These are phyloP conservation scores for Sporothrix luriei DNA, from an alignment of 2,329 filamentous ascomycete species.

Conservation along the genomic window DNA sequence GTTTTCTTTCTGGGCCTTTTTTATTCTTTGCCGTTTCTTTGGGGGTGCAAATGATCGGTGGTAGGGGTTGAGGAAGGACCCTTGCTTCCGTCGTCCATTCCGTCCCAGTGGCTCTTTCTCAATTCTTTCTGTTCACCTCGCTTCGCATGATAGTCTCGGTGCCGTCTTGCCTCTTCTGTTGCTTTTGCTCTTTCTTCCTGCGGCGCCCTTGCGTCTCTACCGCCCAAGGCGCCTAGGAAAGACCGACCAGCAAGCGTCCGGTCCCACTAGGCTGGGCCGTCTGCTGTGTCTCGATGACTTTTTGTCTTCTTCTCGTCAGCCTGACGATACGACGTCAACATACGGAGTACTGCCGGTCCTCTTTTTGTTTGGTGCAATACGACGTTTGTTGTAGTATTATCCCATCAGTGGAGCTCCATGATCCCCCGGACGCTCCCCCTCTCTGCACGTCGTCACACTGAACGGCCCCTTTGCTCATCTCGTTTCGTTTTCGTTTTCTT, in stretches of 20 bases:
- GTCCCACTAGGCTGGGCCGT: neutral
- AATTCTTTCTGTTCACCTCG: neutral
- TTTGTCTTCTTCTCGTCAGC: neutral
- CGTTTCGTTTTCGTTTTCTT: constrained; percentile 27
- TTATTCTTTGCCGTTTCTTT: neutral
- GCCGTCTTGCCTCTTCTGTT: neutral
- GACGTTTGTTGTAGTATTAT: constrained; percentile 8
- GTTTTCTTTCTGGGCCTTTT: neutral
- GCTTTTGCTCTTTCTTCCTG: neutral
- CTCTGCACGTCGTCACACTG: constrained; percentile 27
- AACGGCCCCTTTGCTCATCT: constrained; percentile 31
- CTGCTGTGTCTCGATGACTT: neutral
- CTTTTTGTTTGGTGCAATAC: constrained; percentile 13
- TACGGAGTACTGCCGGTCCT: neutral
- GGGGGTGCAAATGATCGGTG: constrained; percentile 13
- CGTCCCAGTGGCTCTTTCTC: neutral
- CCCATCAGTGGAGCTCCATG: neutral
- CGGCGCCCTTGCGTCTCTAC: neutral
- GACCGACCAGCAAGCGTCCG: neutral
- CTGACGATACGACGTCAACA: too few species aligned
- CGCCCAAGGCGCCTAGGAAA: too few species aligned
- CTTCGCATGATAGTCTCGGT: constrained; percentile 28
- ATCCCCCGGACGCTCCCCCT: too few species aligned
- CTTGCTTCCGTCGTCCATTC: neutral
- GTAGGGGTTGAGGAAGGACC: neutral